Conservation (phyloP, 1,284 basidiomycete genomes). For the Ustilago hordei region DNA sequence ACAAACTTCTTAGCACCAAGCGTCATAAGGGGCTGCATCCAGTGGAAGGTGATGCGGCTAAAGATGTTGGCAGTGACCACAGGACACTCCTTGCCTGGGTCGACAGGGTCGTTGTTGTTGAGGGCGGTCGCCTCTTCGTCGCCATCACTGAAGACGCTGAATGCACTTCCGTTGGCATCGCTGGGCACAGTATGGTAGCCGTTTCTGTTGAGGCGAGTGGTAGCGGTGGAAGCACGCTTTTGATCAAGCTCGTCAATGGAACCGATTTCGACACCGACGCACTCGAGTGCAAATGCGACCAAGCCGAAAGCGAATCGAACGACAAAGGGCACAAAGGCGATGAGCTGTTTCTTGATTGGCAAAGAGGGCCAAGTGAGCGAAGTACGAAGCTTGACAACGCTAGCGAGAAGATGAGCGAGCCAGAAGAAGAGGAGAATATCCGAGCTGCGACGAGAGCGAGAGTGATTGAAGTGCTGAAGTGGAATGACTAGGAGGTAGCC, state of each 20-base stretch:
- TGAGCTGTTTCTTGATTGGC: constrained; percentile 42
- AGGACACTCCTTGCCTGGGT: constrained; percentile 74
- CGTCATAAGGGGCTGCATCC: constrained; percentile 80
- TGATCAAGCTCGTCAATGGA: constrained; percentile 16
- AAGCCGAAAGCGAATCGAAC: constrained; percentile 52
- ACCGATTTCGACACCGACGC: constrained; percentile 58
- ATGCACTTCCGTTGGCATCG: constrained; percentile 41
- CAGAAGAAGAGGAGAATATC: constrained; percentile 84
- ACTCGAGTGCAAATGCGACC: constrained; percentile 59
- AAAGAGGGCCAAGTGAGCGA: constrained; percentile 45
- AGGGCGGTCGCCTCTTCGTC: constrained; percentile 66
- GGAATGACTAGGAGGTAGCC: constrained; percentile 65
- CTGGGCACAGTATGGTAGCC: constrained; percentile 30
- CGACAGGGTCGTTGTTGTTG: constrained; percentile 74
- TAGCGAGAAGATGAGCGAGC: constrained; percentile 77
- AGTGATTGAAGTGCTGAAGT: constrained; percentile 76
- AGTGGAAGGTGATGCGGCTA: constrained; percentile 75
- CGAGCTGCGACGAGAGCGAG: constrained; percentile 81
- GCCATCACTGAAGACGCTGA: constrained; percentile 50
- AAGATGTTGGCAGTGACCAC: constrained; percentile 74
- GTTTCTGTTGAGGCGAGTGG: constrained; percentile 19
- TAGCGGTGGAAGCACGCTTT: constrained; percentile 7
- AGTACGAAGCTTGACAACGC: constrained; percentile 74
- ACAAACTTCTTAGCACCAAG: constrained; percentile 81
- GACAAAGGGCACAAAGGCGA: constrained; percentile 54